Conservation (phyloP, 768 basidiomycete genomes). For the Termitomyces sp. region DNA sequence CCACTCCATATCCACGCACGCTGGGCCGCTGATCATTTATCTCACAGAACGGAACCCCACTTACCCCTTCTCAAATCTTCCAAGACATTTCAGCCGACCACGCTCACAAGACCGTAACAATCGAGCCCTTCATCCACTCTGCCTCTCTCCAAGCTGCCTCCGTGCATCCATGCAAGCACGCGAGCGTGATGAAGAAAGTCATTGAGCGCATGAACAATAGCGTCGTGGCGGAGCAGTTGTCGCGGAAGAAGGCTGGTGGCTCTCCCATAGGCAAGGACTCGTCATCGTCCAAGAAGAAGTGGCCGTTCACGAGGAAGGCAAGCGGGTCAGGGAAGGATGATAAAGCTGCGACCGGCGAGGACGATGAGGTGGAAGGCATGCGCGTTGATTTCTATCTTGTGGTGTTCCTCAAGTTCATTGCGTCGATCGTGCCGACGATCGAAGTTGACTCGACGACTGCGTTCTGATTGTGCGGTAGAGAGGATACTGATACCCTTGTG, state of each 20-base stretch:
- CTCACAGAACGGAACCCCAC: constrained; percentile 77
- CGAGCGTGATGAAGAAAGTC: constrained; percentile 99
- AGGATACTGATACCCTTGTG: constrained; percentile 20
- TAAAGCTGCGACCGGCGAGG: constrained; percentile 45
- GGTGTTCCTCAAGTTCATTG: constrained; percentile 99
- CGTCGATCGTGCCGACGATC: constrained; percentile 97
- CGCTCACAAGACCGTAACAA: constrained; percentile 97
- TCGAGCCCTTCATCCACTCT: constrained; percentile 97
- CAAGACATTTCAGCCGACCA: constrained; percentile 97
- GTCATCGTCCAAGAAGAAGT: constrained; percentile 66
- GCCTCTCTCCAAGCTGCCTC: constrained; percentile 82
- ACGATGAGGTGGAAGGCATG: constrained; percentile 84
- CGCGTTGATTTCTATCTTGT: constrained; percentile 98
- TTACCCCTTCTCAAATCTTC: constrained; percentile 90
- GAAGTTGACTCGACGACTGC: constrained; percentile 93
- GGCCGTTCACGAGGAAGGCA: constrained; percentile 76
- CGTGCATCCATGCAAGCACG: constrained; percentile 98
- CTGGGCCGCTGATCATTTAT: constrained; percentile 2
- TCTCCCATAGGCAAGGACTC: constrained; percentile 41
- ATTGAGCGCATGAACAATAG: constrained; percentile 97
- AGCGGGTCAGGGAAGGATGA: constrained; percentile 59
- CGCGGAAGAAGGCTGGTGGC: constrained; percentile 50
- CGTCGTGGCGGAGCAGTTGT: constrained; percentile 80
- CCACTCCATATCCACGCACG: background rate
- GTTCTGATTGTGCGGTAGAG: constrained; percentile 36